A percentile compares a stretch with the other conserved stretches of the same genome.
These are phyloP conservation scores for Clonostachys rosea DNA, from an alignment of 2,329 filamentous ascomycete genomes.

Conservation along the genomic window DNA sequence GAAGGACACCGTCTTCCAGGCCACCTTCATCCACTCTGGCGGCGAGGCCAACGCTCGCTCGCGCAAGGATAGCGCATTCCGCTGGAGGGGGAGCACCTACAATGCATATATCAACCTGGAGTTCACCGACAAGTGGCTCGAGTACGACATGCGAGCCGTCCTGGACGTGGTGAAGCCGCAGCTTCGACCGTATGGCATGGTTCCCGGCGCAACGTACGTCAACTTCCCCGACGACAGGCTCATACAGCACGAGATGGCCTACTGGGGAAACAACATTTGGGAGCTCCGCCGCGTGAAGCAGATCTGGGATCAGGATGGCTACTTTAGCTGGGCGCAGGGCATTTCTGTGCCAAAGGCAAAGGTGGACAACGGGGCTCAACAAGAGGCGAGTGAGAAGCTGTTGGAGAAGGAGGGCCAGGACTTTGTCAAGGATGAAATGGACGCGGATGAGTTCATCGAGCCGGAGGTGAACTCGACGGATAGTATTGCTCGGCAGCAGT, in stretches of 20 bases:
- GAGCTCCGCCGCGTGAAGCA: conserved; percentile 16
- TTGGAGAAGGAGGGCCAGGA: too few species aligned
- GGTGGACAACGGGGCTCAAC: too few species aligned
- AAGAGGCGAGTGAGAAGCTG: too few species aligned
- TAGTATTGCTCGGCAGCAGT: too few species aligned
- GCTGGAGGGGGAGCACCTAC: not conserved
- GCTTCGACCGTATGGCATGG: conserved; percentile 1
- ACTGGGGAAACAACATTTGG: conserved; percentile 18
- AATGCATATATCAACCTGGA: not conserved
- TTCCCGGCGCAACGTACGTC: conserved; percentile 13
- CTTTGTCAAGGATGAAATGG: too few species aligned
- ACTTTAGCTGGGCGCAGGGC: conserved; percentile 14
- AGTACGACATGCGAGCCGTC: not conserved
- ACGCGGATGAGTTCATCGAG: too few species aligned
- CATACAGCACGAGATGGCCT: conserved; percentile 14
- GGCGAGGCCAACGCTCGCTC: not conserved
- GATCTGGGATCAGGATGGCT: conserved; percentile 15
- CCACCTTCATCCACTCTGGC: not conserved
- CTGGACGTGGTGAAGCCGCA: not conserved
- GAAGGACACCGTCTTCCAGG: not conserved
- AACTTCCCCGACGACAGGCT: conserved; percentile 18
- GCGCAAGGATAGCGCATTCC: not conserved
- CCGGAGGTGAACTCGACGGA: too few species aligned
- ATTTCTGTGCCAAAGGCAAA: not conserved
- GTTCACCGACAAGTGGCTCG: not conserved